These are phyloP conservation scores for Hypsizygus marmoreus DNA, from an alignment of 768 basidiomycete genomes.

Conservation along the genomic window DNA sequence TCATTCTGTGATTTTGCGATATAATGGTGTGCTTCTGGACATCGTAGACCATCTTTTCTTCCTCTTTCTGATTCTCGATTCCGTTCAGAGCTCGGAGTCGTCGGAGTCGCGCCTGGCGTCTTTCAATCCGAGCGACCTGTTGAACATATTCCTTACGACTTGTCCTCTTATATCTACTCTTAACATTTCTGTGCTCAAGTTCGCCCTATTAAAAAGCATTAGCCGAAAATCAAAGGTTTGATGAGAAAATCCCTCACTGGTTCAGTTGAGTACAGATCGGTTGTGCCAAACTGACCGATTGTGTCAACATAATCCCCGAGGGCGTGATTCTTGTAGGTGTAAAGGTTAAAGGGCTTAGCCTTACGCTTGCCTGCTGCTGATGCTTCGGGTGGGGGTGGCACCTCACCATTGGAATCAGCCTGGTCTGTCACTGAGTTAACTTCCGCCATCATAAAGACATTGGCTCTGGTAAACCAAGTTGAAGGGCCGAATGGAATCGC, in stretches of 20 bases:
- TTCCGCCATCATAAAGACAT: no score
- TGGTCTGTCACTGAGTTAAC: no score
- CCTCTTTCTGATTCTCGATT: no score
- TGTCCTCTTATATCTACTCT: conserved; percentile 13
- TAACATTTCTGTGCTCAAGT: conserved; percentile 15
- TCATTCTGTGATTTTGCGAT: neutral
- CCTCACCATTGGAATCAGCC: no score
- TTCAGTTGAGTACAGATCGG: conserved; percentile 36
- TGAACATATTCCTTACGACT: conserved; percentile 6
- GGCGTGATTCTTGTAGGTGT: conserved; percentile 32
- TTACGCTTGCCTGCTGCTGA: no score
- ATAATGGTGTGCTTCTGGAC: neutral
- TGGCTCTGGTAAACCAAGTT: no score
- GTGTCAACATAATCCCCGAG: conserved; percentile 25
- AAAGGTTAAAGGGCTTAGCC: conserved; percentile 9
- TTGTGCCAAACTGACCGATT: conserved; percentile 27
- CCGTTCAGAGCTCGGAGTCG: no score
- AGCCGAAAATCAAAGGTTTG: neutral
- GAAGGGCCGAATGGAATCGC: no score
- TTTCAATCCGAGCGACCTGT: conserved; percentile 14
- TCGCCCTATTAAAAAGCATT: conserved; percentile 7
- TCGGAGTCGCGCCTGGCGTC: conserved; percentile 8
- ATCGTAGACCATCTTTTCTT: no score
- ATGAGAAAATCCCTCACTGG: conserved; percentile 19
- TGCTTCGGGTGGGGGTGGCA: no score